Percentiles rank a stretch among this genome's conserved stretches.
Conservation (phyloP, 1,139 yeast species). For the Debaryomyces fabryi region DNA sequence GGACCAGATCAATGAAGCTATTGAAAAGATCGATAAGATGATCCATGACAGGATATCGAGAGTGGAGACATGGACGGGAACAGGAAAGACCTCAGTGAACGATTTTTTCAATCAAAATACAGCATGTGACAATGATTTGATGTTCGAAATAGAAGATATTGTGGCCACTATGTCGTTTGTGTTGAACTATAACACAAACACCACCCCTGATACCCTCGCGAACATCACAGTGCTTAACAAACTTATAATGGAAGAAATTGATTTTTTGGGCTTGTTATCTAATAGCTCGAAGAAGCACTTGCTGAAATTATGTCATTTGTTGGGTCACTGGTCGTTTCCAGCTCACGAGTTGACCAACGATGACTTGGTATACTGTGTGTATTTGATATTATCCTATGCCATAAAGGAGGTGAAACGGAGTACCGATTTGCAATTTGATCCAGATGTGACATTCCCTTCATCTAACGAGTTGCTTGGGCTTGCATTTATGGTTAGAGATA, state of each 20-base stretch:
- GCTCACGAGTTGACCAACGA: constrained; percentile 71
- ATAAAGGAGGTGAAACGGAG: constrained; percentile 33
- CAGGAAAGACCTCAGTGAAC: constrained; percentile 33
- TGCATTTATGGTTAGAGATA: constrained; percentile 66
- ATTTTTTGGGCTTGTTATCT: constrained; percentile 37
- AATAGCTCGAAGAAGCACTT: constrained; percentile 30
- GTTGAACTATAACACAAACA: constrained; percentile 29
- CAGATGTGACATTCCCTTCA: constrained; percentile 27
- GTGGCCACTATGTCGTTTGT: constrained; percentile 40
- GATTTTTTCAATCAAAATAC: constrained; percentile 21
- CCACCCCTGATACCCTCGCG: constrained; percentile 24
- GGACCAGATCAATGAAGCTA: constrained; percentile 27
- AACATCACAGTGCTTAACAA: constrained; percentile 29
- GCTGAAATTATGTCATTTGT: constrained; percentile 35
- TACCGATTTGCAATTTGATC: constrained; percentile 14
- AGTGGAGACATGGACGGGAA: constrained; percentile 62
- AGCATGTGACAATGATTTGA: constrained; percentile 3
- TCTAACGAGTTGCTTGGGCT: constrained; percentile 57
- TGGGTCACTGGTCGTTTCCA: constrained; percentile 61
- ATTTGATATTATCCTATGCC: constrained; percentile 54
- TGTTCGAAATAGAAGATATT: constrained; percentile 24
- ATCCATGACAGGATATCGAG: constrained; percentile 47
- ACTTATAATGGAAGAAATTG: constrained; percentile 39
- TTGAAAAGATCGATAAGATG: constrained; percentile 29
- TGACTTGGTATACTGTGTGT: constrained; percentile 67